A percentile compares a stretch with the other conserved stretches of the same genome.
Evolutionary conservation across 306 rosid genomes (phyloP).

Genomic region (Pterocarpus macrocarpus): DNA sequence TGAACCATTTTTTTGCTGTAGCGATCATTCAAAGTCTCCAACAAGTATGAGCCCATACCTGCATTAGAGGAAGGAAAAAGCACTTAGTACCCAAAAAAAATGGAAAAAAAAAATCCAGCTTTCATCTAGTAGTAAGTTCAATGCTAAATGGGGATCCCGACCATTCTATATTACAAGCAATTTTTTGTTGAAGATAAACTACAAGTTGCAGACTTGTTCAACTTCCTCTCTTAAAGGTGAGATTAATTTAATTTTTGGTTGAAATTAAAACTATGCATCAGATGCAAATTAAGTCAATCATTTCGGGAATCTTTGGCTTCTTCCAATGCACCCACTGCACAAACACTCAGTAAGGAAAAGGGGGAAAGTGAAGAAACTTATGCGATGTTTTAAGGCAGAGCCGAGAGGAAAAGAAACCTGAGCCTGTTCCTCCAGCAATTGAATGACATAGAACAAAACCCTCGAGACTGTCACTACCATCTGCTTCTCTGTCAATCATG

Average conservation of each 20-base stretch:
- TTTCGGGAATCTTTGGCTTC: conserved; percentile 35
- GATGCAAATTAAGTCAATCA: conserved; percentile 13
- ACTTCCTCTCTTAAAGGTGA: conserved; percentile 25
- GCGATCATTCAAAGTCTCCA: conserved; percentile 97
- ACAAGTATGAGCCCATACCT: conserved; percentile 98
- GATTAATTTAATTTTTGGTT: not conserved
- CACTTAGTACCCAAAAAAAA: not conserved
- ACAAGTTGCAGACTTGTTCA: conserved; percentile 6
- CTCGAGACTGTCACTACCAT: conserved; percentile 99
- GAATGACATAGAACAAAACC: conserved; percentile 99
- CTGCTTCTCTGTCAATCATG: conserved; percentile 99
- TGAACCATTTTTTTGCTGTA: conserved; percentile 98
- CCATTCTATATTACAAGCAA: conserved; percentile 8
- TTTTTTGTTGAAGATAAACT: not conserved
- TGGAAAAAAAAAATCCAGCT: conserved; percentile 16
- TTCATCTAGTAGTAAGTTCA: conserved; percentile 17
- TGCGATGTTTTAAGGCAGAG: conserved; percentile 15
- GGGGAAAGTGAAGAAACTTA: conserved; percentile 15
- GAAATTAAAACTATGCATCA: not conserved
- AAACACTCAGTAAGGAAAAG: conserved; percentile 32
- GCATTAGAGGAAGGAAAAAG: conserved; percentile 36
- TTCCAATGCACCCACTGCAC: conserved; percentile 6
- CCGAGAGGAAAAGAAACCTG: conserved; percentile 64
- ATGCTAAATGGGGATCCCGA: conserved; percentile 21
- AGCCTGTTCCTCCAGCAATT: conserved; percentile 99